Evolutionary conservation across 768 basidiomycete genomes (phyloP), one percentile per base, ranked within the genome.

Genomic region (Hypholoma fasciculare): DNA sequence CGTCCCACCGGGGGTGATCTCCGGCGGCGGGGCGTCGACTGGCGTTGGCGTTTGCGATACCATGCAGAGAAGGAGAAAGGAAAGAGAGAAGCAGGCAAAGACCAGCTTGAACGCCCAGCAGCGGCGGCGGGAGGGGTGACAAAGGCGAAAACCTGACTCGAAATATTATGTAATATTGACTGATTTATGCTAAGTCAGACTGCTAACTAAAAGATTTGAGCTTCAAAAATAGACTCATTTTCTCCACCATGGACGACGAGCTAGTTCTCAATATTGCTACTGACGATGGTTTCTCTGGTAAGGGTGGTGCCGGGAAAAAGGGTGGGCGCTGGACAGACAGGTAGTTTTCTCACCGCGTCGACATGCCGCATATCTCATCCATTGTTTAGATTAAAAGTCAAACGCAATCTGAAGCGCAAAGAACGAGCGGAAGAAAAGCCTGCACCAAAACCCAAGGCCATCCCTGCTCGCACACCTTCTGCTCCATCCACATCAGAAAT

Each of bases 291-390:
- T 6, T 64, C 37, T 62, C 72, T 17, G 74, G 60, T 19, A 75
- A 74, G 53, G 43, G 57, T 4, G 49, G 46, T 0, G 49, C 48
- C 1, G 64, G 59, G 12, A 82, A 80, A 59, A 89, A 86, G 65
- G 84, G 85, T 20, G 87, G 88, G 12, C 77, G 87, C 72, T 90
- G 90, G 88, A 90, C 86, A 12, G 89, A 91, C 68, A 82, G 93
- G 90, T 89, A 62, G 56, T 78, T 69, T 59, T 40, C 26, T 52
- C 53, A 52, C 56, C 54, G 56, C 42, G 23, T 11, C 52, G 26
- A 27, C 17, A 9, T 27, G 19, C 60, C 40, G 48, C 55, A 46
- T 30, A 49, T 58, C 42, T 59, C 63, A 60, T 38, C 68, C 58
- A 27, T 23, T 4, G 19, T 23, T 30, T 57, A 94, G 92, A 68